These are phyloP conservation scores for Vaccinium vitisidaea DNA, from an alignment of 148 eudicot genomes.

Conservation along the genomic window DNA sequence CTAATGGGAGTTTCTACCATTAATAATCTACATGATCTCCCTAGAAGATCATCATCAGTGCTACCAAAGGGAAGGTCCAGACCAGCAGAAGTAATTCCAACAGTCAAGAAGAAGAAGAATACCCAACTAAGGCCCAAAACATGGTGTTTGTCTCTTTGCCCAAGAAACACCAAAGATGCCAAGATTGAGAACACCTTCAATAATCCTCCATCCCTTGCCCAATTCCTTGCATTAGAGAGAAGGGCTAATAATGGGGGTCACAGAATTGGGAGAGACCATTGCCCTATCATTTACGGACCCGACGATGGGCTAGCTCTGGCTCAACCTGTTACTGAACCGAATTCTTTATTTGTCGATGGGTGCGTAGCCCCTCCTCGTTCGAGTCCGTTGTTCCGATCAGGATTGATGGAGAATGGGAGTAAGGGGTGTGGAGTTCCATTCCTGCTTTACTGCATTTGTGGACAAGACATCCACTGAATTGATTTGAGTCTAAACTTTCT, in stretches of 20 bases:
- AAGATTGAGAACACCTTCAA: conserved; percentile 15
- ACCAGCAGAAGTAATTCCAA: conserved; percentile 16
- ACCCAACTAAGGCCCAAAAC: conserved; percentile 31
- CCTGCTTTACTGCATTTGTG: conserved; percentile 49
- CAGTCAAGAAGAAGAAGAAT: conserved; percentile 33
- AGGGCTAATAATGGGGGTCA: conserved; percentile 36
- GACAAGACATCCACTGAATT: conserved; percentile 9
- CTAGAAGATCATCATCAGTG: conserved; percentile 57
- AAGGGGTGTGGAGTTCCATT: conserved; percentile 39
- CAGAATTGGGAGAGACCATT: conserved; percentile 23
- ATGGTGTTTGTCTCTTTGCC: conserved; percentile 72
- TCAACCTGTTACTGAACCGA: conserved; percentile 31
- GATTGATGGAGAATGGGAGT: conserved; percentile 26
- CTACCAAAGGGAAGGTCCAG: conserved; percentile 32
- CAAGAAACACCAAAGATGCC: conserved; percentile 53
- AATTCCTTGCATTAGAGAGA: conserved; percentile 72
- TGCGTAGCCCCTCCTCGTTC: conserved; percentile 59
- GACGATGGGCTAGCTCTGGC: conserved; percentile 55
- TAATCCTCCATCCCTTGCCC: conserved; percentile 62
- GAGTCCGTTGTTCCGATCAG: conserved; percentile 30
- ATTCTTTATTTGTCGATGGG: conserved; percentile 56
- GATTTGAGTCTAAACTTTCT: conserved; percentile 2
- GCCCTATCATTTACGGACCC: conserved; percentile 36
- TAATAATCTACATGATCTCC: conserved; percentile 31
- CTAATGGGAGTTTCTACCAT: conserved; percentile 61